Evolutionary conservation across 768 basidiomycete genomes (phyloP).

Genomic region (Lepiota brunneoincarnata): DNA sequence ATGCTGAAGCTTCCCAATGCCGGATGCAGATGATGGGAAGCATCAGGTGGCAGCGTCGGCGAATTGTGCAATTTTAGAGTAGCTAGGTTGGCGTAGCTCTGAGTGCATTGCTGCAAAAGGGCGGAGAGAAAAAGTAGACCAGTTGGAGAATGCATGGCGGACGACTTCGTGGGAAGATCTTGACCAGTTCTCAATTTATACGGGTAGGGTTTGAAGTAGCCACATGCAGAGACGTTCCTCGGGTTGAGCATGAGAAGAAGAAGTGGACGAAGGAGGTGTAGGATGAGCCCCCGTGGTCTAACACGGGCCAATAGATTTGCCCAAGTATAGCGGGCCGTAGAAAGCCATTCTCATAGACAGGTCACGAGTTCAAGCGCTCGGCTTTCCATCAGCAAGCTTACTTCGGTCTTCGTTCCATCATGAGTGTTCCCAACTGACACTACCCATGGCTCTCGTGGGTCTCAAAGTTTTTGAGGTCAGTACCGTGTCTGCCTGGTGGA

Average conservation of each 20-base stretch:
- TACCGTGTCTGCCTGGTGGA: background rate
- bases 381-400: background rate
- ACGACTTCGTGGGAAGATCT: too few relatives aligned
- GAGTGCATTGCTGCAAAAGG: background rate
- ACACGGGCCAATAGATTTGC: background rate
- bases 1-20: conserved; percentile 52
- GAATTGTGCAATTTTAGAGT: conserved; percentile 18
- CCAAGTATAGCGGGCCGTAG: background rate
- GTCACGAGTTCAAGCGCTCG: conserved; percentile 7
- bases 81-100: conserved; percentile 1
- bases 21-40: conserved; percentile 41
- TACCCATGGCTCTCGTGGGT: conserved; percentile 44
- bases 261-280: background rate
- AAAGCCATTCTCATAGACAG: background rate
- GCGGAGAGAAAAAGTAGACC: background rate
- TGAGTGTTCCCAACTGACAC: background rate
- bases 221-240: background rate
- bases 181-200: background rate
- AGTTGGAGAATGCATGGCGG: background rate
- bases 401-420: conserved; percentile 1
- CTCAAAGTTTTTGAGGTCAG: conserved; percentile 50
- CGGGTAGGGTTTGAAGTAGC: background rate
- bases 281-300: conserved; percentile 1
- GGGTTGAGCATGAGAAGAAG: conserved; percentile 2
- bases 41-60: conserved; percentile 37